A percentile compares a stretch with the other conserved stretches of the same genome.
These are phyloP conservation scores for Ramaria sp. DNA, from an alignment of 768 basidiomycete species.

Conservation along the genomic window DNA sequence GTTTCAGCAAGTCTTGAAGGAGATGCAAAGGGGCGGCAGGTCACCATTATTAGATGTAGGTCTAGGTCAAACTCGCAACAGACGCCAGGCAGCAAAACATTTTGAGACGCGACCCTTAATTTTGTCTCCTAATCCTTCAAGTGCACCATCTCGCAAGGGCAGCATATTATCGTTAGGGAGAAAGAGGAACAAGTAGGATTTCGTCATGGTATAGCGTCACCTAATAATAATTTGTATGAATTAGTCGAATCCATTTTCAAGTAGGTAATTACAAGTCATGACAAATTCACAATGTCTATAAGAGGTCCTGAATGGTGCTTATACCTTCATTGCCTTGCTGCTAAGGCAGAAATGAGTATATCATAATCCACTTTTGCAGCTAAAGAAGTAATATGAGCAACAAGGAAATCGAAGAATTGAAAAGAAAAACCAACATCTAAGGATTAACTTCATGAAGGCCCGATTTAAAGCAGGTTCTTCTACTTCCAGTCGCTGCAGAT, in stretches of 20 bases:
- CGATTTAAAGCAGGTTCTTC: constrained; percentile 61
- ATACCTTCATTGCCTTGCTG: constrained; percentile 22
- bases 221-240: no score
- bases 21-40: constrained; percentile 29
- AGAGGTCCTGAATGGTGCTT: no score
- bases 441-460: constrained; percentile 52
- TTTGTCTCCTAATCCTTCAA: constrained; percentile 1
- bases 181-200: neutral
- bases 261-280: no score
- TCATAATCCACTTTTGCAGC: constrained; percentile 60
- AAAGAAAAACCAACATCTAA: constrained; percentile 50
- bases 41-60: neutral
- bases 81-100: neutral
- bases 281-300: no score
- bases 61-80: neutral
- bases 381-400: constrained; percentile 15
- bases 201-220: neutral
- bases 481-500: constrained; percentile 49
- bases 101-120: neutral
- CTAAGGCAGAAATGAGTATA: constrained; percentile 47
- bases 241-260: no score
- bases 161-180: neutral
- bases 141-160: constrained; percentile 1
- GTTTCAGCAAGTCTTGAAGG: constrained; percentile 51
- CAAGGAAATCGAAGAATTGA: neutral